Evolutionary conservation across 139 green algal genomes (phyloP).

Genomic region (Haematococcus lacustris): DNA sequence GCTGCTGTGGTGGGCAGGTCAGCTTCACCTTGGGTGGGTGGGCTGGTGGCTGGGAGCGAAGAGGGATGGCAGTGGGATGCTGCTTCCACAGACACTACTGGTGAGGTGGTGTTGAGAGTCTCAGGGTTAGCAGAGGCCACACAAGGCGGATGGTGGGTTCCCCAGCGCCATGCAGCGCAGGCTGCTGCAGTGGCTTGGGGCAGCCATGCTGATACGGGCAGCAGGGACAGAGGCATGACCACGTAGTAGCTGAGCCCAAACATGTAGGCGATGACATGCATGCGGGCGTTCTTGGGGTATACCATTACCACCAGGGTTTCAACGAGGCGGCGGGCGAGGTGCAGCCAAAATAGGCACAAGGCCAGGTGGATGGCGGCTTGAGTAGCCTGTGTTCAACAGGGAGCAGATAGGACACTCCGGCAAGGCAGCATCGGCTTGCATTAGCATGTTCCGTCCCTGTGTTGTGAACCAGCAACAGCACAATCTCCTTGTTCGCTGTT

Average conservation of each 20-base stretch:
- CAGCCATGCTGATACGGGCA: slow-evolving; percentile 14
- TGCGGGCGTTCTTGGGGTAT: slow-evolving; percentile 42
- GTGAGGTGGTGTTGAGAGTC: no score
- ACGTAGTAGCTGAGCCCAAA: slow-evolving; percentile 75
- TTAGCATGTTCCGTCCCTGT: background rate
- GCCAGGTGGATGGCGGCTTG: slow-evolving; percentile 16
- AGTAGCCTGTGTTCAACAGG: background rate
- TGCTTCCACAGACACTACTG: no score
- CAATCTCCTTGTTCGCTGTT: background rate
- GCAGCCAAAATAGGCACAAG: slow-evolving; percentile 44
- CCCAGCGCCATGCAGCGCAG: no score
- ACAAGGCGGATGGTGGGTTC: no score
- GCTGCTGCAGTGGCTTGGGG: background rate
- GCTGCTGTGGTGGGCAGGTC: no score
- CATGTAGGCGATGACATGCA: slow-evolving; percentile 74
- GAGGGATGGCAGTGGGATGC: no score
- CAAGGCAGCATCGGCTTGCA: background rate
- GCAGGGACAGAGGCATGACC: slow-evolving; percentile 50
- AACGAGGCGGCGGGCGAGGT: slow-evolving; percentile 46
- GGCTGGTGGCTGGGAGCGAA: no score
- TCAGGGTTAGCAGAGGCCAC: no score
- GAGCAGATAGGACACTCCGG: background rate
- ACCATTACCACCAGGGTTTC: slow-evolving; percentile 51
- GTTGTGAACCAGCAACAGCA: background rate
- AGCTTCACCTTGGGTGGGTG: no score